phyloP scores from a whole-genome alignment of 176 grass and related monocot genomes.

The Avena insularis region DNA sequence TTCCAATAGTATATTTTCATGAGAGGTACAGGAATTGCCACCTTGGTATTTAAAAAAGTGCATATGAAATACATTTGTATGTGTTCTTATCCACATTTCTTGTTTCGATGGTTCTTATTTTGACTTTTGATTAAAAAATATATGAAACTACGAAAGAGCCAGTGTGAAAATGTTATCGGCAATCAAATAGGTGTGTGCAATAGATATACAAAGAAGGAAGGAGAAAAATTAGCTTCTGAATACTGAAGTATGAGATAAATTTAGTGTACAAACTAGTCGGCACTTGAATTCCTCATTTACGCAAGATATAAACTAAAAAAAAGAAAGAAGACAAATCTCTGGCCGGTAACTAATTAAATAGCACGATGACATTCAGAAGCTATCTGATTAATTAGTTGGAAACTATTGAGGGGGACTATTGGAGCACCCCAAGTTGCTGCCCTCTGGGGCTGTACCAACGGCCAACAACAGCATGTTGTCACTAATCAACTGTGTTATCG shows the following conservation, averaged over 20 bases:
- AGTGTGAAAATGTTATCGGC: background rate
- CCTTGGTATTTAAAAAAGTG: slow-evolving; percentile 6
- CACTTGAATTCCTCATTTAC: slow-evolving; percentile 3
- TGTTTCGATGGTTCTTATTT: background rate
- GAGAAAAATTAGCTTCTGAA: background rate
- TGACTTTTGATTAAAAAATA: background rate
- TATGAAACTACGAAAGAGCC: background rate
- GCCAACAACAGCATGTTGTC: slow-evolving; percentile 41
- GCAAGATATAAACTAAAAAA: background rate
- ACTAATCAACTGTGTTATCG: slow-evolving; percentile 38
- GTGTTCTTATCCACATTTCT: background rate
- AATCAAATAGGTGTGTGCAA: background rate
- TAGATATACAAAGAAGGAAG: background rate
- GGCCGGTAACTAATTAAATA: slow-evolving; percentile 7
- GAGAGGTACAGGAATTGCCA: background rate
- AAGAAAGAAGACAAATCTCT: background rate
- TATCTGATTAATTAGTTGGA: slow-evolving; percentile 20
- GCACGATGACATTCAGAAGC: slow-evolving; percentile 13
- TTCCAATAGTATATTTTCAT: background rate
- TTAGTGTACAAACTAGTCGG: background rate
- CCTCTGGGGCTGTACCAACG: slow-evolving; percentile 45
- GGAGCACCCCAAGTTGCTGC: slow-evolving; percentile 39
- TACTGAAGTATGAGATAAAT: background rate
- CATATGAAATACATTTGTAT: background rate
- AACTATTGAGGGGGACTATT: slow-evolving; percentile 11